These are phyloP conservation scores for Pleurotus giganteus DNA, from an alignment of 768 basidiomycete species.

Conservation along the genomic window DNA sequence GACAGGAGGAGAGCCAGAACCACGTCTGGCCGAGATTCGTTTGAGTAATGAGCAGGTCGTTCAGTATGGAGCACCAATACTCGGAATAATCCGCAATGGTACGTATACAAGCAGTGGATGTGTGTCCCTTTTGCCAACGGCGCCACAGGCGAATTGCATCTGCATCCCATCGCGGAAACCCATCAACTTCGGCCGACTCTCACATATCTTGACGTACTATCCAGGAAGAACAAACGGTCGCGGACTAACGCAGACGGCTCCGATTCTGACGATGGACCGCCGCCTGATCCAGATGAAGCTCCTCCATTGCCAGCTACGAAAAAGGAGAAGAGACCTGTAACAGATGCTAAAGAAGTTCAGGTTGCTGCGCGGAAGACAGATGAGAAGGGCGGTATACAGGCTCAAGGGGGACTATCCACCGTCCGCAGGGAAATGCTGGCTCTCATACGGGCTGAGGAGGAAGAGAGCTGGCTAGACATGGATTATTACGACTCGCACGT, in stretches of 20 bases:
- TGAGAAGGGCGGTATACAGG: constrained; percentile 48
- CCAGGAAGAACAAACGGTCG: constrained; percentile 56
- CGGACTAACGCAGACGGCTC: constrained; percentile 53
- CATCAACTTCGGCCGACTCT: constrained; percentile 83
- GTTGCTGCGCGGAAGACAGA: constrained; percentile 71
- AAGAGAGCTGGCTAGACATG: constrained; percentile 71
- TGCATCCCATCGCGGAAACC: constrained; percentile 75
- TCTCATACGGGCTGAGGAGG: constrained; percentile 72
- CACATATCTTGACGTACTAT: constrained; percentile 74
- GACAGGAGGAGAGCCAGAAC: constrained; percentile 48
- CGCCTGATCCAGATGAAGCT: constrained; percentile 76
- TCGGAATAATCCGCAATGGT: constrained; percentile 80
- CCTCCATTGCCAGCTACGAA: constrained; percentile 40
- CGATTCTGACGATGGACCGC: constrained; percentile 77
- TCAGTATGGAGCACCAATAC: constrained; percentile 64
- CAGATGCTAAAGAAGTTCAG: constrained; percentile 74
- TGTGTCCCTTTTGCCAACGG: neutral
- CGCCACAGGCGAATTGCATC: constrained; percentile 60
- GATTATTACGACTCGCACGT: constrained; percentile 69
- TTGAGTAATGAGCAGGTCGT: constrained; percentile 71
- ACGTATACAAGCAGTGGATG: constrained; percentile 18
- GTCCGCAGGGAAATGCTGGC: constrained; percentile 76
- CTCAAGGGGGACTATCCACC: constrained; percentile 66
- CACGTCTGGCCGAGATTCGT: constrained; percentile 67
- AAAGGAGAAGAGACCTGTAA: constrained; percentile 59